Base-by-base conservation (phyloP, 2,329 filamentous ascomycete genomes). In the Ophiocordyceps australis region DNA sequence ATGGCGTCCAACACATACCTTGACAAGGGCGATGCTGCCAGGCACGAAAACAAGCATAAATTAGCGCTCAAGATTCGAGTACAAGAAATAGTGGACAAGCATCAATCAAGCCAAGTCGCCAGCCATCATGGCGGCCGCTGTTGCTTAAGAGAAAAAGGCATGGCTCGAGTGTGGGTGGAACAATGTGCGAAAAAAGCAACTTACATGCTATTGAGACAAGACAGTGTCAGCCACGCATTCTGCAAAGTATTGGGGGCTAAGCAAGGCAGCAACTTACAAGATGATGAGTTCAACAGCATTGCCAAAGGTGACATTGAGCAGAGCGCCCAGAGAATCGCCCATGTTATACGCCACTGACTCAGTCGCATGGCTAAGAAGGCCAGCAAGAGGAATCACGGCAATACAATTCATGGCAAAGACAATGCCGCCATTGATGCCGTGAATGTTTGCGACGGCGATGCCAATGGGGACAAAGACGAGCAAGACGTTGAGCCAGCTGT, bases 271-370 rank as follows among this genome's bases (percentile, higher is more conserved):
- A n/a, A 22, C 57, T 45, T 46, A 65, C 59, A 80, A 82, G 35
- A 83, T 80, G 42, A 83, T 82, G 43, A 83, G 50, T 48, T 83
- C 77, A 14, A 82, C 77, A 14, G 76, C 74, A 45, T 83, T 82
- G 37, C 77, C 75, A 53, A 81, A 80, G 7, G 75, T 80, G 32
- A 81, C 71, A 40, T 81, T 82, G 43, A 81, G 62, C 38, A 82
- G 49, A 18, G 76, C 75, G 28, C 75, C 75, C 23, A 80, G 54
- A 4, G 74, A 74, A 42, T 82, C 76, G 27, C 76, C 77, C 50
- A 83, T 62, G 37, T 70, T 68, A 35, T 62, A 63, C 24, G 77
- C 75, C 30, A 82, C 76, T 30, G 69, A 75, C 50, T 83, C 77
- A 11, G 77, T 83, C 19, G 77, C 76, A 49, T 72, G 71, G 38